Percentiles rank a stretch among this genome's conserved stretches.
Conservation (phyloP, 192 early-diverging fungal species). For the Coemansia sp. region DNA sequence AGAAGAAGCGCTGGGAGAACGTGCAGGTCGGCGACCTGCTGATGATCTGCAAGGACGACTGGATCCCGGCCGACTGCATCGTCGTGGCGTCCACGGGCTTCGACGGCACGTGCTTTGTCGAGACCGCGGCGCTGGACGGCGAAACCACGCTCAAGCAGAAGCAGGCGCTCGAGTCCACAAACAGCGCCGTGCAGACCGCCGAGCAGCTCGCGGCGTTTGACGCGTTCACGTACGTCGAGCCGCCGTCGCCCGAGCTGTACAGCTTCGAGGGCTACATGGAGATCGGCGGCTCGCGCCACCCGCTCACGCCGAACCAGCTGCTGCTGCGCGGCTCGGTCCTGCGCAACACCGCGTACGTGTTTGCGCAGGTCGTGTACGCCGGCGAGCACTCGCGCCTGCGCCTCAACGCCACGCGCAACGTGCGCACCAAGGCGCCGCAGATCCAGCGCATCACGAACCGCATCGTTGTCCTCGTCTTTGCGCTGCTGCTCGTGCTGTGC, state of each 20-base stretch:
- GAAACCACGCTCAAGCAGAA: constrained; percentile 88
- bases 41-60: constrained; percentile 71
- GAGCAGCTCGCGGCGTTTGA: constrained; percentile 47
- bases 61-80: constrained; percentile 79
- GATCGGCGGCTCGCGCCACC: constrained; percentile 54
- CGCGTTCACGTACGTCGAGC: constrained; percentile 63
- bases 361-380: constrained; percentile 72
- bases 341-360: constrained; percentile 77
- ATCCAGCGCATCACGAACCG: constrained; percentile 77
- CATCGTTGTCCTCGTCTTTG: constrained; percentile 70
- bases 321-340: constrained; percentile 83
- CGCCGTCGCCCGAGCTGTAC: constrained; percentile 77
- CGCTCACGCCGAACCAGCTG: constrained; percentile 77
- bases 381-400: constrained; percentile 71
- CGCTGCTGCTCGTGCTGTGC: constrained; percentile 58
- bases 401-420: constrained; percentile 68
- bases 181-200: constrained; percentile 48
- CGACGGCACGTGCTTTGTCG: constrained; percentile 80
- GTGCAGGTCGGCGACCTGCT: constrained; percentile 79
- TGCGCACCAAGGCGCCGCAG: constrained; percentile 70
- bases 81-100: constrained; percentile 67
- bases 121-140: constrained; percentile 84
- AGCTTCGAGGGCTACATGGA: constrained; percentile 80
- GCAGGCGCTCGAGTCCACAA: constrained; percentile 65
- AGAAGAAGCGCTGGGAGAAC: constrained; percentile 57